Conservation (phyloP, 2,329 filamentous ascomycete genomes). For the Colletotrichum sp. region DNA sequence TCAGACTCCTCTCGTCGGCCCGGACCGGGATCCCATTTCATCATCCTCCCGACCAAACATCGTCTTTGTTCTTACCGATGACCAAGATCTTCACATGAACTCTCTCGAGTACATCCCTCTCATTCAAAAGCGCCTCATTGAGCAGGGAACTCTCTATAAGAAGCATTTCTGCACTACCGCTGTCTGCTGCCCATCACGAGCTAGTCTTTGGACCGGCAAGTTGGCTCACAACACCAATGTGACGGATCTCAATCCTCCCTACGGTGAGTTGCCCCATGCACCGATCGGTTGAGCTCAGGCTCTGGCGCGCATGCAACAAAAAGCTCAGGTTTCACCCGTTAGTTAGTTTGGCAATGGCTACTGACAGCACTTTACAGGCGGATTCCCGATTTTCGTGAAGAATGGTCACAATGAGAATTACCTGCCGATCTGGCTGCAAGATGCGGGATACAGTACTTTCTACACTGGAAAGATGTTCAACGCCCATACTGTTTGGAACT, state of each 20-base stretch:
- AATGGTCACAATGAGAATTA: constrained; percentile 56
- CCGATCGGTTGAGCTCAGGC: not conserved
- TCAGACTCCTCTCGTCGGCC: constrained; percentile 5
- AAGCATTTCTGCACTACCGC: constrained; percentile 70
- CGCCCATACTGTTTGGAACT: constrained; percentile 52
- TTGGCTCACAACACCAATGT: constrained; percentile 71
- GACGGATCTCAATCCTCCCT: constrained; percentile 56
- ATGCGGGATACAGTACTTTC: constrained; percentile 56
- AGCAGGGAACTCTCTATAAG: constrained; percentile 62
- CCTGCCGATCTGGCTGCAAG: constrained; percentile 56
- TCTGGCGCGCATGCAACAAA: not conserved
- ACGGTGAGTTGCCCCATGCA: constrained; percentile 49
- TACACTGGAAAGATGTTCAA: constrained; percentile 64
- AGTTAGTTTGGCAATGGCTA: too few relatives aligned
- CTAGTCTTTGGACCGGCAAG: constrained; percentile 66
- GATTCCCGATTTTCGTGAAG: constrained; percentile 55
- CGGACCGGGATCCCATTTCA: not conserved
- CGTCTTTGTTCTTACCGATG: constrained; percentile 70
- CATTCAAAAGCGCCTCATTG: constrained; percentile 57
- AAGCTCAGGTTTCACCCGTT: fast-evolving
- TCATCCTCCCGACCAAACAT: constrained; percentile 54
- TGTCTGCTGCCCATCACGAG: constrained; percentile 69
- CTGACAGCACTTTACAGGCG: constrained; percentile 30
- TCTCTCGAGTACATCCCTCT: constrained; percentile 64
- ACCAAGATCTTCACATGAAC: constrained; percentile 67